phyloP scores from a whole-genome alignment of 306 rosid species.

The Purshia tridentata region DNA sequence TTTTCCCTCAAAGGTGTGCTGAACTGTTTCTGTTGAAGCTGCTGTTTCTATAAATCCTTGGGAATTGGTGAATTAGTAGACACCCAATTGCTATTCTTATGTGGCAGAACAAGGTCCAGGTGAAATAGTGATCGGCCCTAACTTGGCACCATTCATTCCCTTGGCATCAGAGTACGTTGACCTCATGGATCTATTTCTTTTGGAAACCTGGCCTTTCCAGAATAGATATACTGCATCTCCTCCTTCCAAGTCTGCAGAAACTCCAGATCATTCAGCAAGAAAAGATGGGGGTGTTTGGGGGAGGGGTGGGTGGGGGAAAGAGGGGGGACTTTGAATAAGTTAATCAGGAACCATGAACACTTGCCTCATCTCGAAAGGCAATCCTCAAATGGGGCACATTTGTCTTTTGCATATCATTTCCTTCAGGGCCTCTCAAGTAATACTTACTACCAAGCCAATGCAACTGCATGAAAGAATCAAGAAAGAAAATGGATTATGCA shows the following conservation, averaged over 20 bases:
- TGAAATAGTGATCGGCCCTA: not conserved
- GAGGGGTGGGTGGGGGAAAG: not conserved
- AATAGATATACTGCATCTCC: conserved; percentile 66
- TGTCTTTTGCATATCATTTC: conserved; percentile 77
- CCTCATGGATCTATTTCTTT: conserved; percentile 58
- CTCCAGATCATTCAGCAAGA: conserved; percentile 13
- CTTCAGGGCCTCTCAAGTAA: conserved; percentile 65
- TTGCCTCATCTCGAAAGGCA: conserved; percentile 57
- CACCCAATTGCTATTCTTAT: not conserved
- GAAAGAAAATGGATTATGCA: not conserved
- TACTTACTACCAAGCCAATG: conserved; percentile 82
- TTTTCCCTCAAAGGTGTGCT: not conserved
- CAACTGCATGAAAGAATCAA: conserved; percentile 34
- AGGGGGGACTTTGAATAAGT: not conserved
- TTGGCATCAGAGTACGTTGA: conserved; percentile 26
- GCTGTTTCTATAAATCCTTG: not conserved
- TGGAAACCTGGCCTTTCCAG: conserved; percentile 48
- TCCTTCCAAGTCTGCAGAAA: conserved; percentile 78
- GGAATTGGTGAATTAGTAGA: not conserved
- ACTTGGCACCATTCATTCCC: not conserved
- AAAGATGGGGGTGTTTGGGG: not conserved
- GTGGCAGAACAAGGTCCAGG: not conserved
- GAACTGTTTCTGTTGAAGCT: not conserved
- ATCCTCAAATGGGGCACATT: conserved; percentile 73
- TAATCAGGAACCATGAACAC: not conserved